Conservation (phyloP, 2,329 filamentous ascomycete species). For the Diaporthe sp. region DNA sequence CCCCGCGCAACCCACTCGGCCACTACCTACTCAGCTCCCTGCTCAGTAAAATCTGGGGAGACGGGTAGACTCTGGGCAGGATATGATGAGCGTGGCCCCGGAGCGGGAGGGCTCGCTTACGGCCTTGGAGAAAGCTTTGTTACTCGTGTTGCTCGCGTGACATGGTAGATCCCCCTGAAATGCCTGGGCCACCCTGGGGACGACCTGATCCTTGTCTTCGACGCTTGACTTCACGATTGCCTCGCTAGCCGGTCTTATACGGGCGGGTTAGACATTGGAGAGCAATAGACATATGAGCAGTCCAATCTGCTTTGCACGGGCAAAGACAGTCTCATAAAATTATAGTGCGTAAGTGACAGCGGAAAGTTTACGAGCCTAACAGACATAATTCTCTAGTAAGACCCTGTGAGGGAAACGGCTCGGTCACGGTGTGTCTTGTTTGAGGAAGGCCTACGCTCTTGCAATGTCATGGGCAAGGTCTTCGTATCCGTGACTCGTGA, state of each 20-base stretch:
- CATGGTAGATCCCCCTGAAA: not conserved
- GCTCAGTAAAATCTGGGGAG: not conserved
- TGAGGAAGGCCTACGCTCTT: not conserved
- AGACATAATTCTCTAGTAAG: not conserved
- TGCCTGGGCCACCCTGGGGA: not conserved
- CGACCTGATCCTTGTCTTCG: not conserved
- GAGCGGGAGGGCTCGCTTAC: conserved; percentile 1
- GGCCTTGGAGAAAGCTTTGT: not conserved
- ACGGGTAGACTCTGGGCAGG: not conserved
- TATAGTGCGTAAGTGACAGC: no score
- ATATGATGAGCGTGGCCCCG: not conserved
- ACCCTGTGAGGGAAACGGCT: not conserved
- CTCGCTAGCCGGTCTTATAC: not conserved
- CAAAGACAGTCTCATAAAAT: not conserved
- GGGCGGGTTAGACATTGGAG: not conserved
- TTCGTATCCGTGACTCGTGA: not conserved
- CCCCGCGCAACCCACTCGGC: not conserved
- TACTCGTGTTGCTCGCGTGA: not conserved
- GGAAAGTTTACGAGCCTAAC: not conserved
- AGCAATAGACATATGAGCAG: not conserved
- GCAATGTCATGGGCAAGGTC: not conserved
- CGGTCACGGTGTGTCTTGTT: not conserved
- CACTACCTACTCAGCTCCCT: not conserved
- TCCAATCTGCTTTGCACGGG: not conserved
- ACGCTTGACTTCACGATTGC: not conserved